Evolutionary conservation across 176 grass and related monocot species (phyloP), one percentile per base, ranked within the genome.

Genomic region (Aechmea fasciata): DNA sequence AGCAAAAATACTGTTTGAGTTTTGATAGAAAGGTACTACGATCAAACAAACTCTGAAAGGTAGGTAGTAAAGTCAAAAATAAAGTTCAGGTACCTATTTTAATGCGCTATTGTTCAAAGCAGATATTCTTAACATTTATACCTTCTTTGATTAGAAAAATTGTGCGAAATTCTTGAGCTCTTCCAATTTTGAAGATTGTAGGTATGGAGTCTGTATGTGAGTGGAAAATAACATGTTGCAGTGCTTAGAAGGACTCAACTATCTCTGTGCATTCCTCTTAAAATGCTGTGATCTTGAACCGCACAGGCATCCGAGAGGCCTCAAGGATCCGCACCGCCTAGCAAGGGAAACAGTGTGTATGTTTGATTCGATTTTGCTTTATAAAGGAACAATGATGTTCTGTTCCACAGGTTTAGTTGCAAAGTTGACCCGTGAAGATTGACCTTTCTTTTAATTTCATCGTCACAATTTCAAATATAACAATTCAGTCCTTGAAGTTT

Each of bases 311-410:
- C 73, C 79, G 26, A 87, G 71, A 70, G 87, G 87, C 29, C 87
- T 91, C 9, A 73, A 80, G 25, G 87, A 96, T 50, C 91, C 87
- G 1, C 82, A 88, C 72, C 82, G 61, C 13, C 68, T 96, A 14
- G 79, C 91, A 57, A 87, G 87, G 68, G 87, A 96, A 69, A 96
- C 91, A 62, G 83, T 82, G 64, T 96, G 91, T 91, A 96, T 77
- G 87, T 89, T 13, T 65, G 47, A 63, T 71, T 61, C 10, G 33
- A 41, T 41, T 41, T 41, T 41, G 3, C 33, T 41, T 41, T 41
- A 2, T 72, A 20, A 11, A 41, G 25, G 48, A 53, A 47, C 57
- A 24, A 9, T 59, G 11, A 57, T 57, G 26, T 47, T 69, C 13
- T 11, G 6, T n/a, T 47, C 29, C 48, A 67, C 12, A 26, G 13